A percentile compares a stretch with the other conserved stretches of the same genome.
These are phyloP conservation scores for Rhododendron mucronatum DNA, from an alignment of 148 eudicot genomes.

Conservation along the genomic window DNA sequence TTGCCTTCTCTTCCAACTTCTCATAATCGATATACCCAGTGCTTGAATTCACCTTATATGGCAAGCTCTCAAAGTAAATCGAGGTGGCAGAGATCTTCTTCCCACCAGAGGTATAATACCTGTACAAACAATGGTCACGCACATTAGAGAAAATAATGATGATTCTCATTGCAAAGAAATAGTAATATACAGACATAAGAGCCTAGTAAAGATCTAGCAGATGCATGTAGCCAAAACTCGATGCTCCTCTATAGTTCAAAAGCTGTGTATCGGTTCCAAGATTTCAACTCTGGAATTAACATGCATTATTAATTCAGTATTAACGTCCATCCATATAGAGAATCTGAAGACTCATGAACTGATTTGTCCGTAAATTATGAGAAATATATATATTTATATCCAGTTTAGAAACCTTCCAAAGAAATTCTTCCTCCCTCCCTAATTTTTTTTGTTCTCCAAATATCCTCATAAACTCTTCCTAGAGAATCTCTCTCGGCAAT, in stretches of 20 bases:
- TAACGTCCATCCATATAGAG: not conserved
- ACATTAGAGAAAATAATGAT: not conserved
- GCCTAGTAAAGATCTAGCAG: not conserved
- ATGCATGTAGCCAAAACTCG: not conserved
- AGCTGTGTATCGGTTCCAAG: no score
- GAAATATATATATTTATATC: not conserved
- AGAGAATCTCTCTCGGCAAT: no score
- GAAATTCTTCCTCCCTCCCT: not conserved
- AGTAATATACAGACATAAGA: not conserved
- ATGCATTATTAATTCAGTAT: not conserved
- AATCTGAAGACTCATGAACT: not conserved
- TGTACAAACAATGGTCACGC: not conserved
- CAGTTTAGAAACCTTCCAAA: not conserved
- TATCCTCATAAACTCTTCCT: no score
- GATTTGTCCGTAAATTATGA: not conserved
- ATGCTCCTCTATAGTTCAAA: not conserved
- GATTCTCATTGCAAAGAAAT: not conserved
- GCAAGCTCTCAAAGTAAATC: conserved; percentile 94
- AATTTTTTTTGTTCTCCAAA: not conserved
- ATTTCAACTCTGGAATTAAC: not conserved
- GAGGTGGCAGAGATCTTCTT: conserved; percentile 90
- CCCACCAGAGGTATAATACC: conserved; percentile 75
- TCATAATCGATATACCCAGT: conserved; percentile 94
- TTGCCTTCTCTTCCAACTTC: conserved; percentile 79
- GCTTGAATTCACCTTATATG: conserved; percentile 68